These are phyloP conservation scores for Trichosanthes cucumerina DNA, from an alignment of 306 rosid species.

Conservation along the genomic window DNA sequence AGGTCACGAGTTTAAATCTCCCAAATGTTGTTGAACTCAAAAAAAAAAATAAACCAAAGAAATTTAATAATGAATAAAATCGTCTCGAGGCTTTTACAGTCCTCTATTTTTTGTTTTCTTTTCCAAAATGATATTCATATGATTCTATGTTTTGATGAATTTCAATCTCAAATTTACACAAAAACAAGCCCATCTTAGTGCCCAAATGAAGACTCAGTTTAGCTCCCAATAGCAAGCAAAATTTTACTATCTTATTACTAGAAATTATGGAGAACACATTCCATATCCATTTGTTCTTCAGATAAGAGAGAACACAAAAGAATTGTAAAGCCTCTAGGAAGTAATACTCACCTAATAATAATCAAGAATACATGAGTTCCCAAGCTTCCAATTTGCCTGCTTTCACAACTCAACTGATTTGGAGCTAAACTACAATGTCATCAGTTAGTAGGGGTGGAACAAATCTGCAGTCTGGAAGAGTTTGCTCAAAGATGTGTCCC, in stretches of 20 bases:
- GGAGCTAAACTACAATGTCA: constrained; percentile 6
- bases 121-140: too few relatives aligned
- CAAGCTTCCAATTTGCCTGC: background rate
- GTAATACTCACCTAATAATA: background rate
- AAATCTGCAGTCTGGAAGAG: constrained; percentile 55
- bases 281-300: background rate
- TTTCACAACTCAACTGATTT: background rate
- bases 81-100: too few relatives aligned
- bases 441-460: constrained; percentile 71
- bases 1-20: too few relatives aligned
- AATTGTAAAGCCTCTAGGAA: background rate
- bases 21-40: too few relatives aligned
- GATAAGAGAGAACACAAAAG: background rate
- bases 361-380: background rate
- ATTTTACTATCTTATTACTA: background rate
- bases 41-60: too few relatives aligned
- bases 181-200: background rate
- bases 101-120: too few relatives aligned
- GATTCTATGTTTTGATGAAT: too few relatives aligned
- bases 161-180: background rate
- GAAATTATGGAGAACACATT: background rate
- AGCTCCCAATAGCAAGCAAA: background rate
- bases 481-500: constrained; percentile 91
- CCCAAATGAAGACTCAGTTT: background rate
- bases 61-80: too few relatives aligned